Conservation (phyloP, 1,139 yeast species). For the Kodamaea plutei region DNA sequence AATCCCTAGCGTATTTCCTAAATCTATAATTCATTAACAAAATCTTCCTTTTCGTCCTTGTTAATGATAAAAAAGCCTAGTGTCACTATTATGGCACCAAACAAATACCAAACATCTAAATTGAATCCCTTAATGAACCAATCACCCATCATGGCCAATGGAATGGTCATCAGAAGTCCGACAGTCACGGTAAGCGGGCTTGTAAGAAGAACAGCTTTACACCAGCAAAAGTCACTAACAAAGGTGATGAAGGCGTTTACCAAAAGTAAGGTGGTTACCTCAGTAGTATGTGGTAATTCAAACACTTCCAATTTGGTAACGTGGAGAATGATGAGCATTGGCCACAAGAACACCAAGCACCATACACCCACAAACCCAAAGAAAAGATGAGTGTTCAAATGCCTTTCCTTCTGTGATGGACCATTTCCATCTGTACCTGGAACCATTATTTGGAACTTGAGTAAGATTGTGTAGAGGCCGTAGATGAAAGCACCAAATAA, state of each 20-base stretch:
- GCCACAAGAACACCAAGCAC: constrained; percentile 79
- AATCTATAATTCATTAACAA: constrained; percentile 17
- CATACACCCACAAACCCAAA: constrained; percentile 93
- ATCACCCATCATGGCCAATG: constrained; percentile 92
- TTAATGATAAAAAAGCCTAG: constrained; percentile 82
- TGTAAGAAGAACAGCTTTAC: constrained; percentile 86
- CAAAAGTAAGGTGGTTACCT: constrained; percentile 51
- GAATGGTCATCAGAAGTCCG: constrained; percentile 89
- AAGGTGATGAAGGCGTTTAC: constrained; percentile 75
- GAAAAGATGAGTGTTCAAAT: constrained; percentile 78
- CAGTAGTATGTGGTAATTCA: constrained; percentile 57
- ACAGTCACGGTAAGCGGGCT: constrained; percentile 94
- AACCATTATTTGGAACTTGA: constrained; percentile 60
- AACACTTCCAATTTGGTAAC: constrained; percentile 61
- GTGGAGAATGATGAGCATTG: constrained; percentile 65
- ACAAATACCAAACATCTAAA: constrained; percentile 57
- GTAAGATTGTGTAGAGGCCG: constrained; percentile 85
- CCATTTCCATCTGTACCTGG: constrained; percentile 13
- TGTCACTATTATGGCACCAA: constrained; percentile 79
- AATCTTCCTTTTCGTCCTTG: constrained; percentile 65
- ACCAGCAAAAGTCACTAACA: constrained; percentile 92
- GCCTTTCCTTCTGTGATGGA: constrained; percentile 59
- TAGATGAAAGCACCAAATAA: constrained; percentile 79
- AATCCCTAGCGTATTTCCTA: constrained; percentile 1
- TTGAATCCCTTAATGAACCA: constrained; percentile 63